phyloP scores from a whole-genome alignment of 495 filamentous ascomycete genomes.

The Xanthoparmelia taractica region DNA sequence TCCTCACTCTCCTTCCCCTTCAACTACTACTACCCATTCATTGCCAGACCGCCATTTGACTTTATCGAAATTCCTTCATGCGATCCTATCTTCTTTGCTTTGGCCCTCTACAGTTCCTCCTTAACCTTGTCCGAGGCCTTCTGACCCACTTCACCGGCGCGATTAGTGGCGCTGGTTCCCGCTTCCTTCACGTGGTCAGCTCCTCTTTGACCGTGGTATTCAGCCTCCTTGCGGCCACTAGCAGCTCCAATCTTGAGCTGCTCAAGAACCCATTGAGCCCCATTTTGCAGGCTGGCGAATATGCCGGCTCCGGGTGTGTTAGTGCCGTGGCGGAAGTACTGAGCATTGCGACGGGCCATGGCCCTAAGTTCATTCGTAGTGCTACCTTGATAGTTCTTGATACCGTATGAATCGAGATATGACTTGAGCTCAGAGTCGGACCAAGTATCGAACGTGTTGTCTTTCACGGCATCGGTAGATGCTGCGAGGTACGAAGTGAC shows the following conservation, averaged over 20 bases:
- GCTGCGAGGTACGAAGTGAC: conserved; percentile 64
- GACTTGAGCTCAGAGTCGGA: conserved; percentile 71
- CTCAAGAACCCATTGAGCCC: conserved; percentile 52
- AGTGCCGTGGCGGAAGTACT: conserved; percentile 73
- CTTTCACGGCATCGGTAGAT: conserved; percentile 62
- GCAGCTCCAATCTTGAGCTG: conserved; percentile 56
- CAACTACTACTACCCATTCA: too few species aligned
- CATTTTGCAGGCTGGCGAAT: conserved; percentile 54
- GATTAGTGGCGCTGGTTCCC: conserved; percentile 26
- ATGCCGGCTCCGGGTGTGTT: conserved; percentile 56
- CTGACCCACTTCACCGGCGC: conserved; percentile 28
- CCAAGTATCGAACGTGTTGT: conserved; percentile 69
- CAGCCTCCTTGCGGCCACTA: conserved; percentile 52
- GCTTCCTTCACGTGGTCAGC: conserved; percentile 36
- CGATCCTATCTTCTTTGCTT: conserved; percentile 2
- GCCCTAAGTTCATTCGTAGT: conserved; percentile 57
- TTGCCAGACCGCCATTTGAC: conserved; percentile 1
- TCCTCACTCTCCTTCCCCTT: background rate
- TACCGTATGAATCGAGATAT: conserved; percentile 74
- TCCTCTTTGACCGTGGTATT: conserved; percentile 42
- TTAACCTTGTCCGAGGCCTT: conserved; percentile 28
- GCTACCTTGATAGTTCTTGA: conserved; percentile 64
- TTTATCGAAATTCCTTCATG: conserved; percentile 3
- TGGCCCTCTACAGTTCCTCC: conserved; percentile 29
- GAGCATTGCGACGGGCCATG: conserved; percentile 60